Base-by-base conservation (phyloP, 768 basidiomycete species). In the Phanerodontia chrysosporium region DNA sequence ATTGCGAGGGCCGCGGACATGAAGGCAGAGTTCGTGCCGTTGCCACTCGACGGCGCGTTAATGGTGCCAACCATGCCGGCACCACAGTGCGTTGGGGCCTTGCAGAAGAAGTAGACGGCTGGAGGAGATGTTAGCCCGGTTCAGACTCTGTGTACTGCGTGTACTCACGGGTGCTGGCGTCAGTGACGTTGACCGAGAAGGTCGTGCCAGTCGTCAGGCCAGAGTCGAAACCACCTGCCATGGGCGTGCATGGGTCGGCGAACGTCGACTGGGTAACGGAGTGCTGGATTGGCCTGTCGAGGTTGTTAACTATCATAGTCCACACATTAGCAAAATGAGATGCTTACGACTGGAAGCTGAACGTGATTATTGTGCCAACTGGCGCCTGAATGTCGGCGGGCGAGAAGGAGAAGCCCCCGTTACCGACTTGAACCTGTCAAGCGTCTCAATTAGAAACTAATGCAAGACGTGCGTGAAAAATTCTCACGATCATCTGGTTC, bases 81-180 rank as follows among this genome's bases (percentile, higher is more conserved):
- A 24, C 75, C 76, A 64, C 81, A 82, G 63, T 82, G 81, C 2
- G 52, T 45, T n/a, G 68, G 61, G 65, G 77, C 73, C 67, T 80
- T 79, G 72, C 80, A 82, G 62, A 77, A 75, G 78, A 77, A 81
- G 77, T 78, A 83, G 49, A 83, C 78, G n/a, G 80, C 79, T 82
- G 16, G 18, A 55, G 3, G 3, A 51, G 21, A 55, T 1, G 28
- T 12, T 25, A 2, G 21, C 13, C 5, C 25, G 16, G 16, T 9
- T 28, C 4, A 14, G 2, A n/a, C 6, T 12, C 27, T 16, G 48
- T 14, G 10, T 28, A 49, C 25, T 10, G 32, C 32, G 6, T 7
- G 32, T 13, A 69, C 78, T 61, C 66, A 80, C 80, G 80, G 30
- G 75, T 64, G 0, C 73, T 72, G 62, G 74, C 75, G 60, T 78